phyloP scores from a whole-genome alignment of 2,329 filamentous ascomycete species.

The Colletotrichum lentis region DNA sequence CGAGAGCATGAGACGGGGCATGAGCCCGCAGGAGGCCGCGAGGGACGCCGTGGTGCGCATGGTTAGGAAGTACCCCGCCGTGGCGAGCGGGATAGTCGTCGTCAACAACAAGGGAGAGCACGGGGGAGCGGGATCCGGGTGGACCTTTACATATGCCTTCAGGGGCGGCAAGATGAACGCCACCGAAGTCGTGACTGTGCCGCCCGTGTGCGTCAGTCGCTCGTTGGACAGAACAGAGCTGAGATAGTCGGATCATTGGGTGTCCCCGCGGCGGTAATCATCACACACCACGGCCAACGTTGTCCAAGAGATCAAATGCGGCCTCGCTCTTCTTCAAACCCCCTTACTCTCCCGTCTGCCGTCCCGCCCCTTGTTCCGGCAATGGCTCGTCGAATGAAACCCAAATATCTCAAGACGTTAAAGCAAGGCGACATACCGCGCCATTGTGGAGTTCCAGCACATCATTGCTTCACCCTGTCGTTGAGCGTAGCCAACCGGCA shows the following conservation, averaged over 20 bases:
- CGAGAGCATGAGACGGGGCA: slow-evolving; percentile 59
- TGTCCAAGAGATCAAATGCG: neutral
- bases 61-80: slow-evolving; percentile 55
- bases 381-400: neutral
- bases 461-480: neutral
- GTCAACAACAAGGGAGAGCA: slow-evolving; percentile 59
- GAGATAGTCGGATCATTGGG: neutral
- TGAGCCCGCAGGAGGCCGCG: slow-evolving; percentile 58
- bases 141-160: slow-evolving; percentile 64
- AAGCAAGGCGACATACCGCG: slow-evolving; percentile 4
- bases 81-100: slow-evolving; percentile 61
- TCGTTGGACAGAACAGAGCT: slow-evolving; percentile 1
- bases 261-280: too few relatives aligned
- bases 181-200: slow-evolving; percentile 55
- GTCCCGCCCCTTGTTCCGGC: neutral
- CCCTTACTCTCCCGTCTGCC: neutral
- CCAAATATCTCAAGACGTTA: neutral
- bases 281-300: neutral
- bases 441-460: slow-evolving; percentile 7
- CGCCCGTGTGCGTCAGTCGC: slow-evolving; percentile 26
- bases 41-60: slow-evolving; percentile 61
- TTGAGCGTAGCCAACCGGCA: neutral
- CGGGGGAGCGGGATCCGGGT: slow-evolving; percentile 60
- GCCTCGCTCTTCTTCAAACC: neutral
- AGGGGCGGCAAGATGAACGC: slow-evolving; percentile 57